phyloP scores from a whole-genome alignment of 1,139 yeast genomes.

The Saccharomyces hybrid region DNA sequence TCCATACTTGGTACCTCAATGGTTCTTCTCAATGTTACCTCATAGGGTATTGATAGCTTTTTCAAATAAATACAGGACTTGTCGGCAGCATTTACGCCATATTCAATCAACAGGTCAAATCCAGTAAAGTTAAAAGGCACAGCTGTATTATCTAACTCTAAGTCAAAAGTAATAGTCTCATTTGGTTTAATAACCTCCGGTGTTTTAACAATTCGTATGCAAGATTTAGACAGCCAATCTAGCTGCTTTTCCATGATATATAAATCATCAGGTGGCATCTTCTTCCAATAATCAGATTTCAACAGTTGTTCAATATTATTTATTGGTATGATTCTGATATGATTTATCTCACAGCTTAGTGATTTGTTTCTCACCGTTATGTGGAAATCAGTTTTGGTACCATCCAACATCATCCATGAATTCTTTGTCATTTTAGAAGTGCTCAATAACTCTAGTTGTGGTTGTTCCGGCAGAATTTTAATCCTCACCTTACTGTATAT shows the following conservation, averaged over 20 bases:
- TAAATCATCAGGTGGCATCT: slow-evolving; percentile 23
- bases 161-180: slow-evolving; percentile 36
- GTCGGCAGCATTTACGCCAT: slow-evolving; percentile 22
- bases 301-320: slow-evolving; percentile 24
- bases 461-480: slow-evolving; percentile 28
- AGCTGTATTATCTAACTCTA: slow-evolving; percentile 37
- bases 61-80: slow-evolving; percentile 21
- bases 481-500: slow-evolving; percentile 8
- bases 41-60: slow-evolving; percentile 25
- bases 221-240: slow-evolving; percentile 17
- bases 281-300: slow-evolving; percentile 28
- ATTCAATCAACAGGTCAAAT: slow-evolving; percentile 24
- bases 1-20: slow-evolving; percentile 29
- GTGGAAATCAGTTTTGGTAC: slow-evolving; percentile 51
- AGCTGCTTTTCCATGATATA: slow-evolving; percentile 24
- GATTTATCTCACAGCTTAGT: slow-evolving; percentile 21
- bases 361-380: slow-evolving; percentile 47
- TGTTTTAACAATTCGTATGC: slow-evolving; percentile 14
- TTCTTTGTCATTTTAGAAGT: slow-evolving; percentile 20
- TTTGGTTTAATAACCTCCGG: slow-evolving; percentile 21
- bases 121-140: slow-evolving; percentile 29
- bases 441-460: slow-evolving; percentile 22
- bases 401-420: slow-evolving; percentile 59
- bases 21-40: slow-evolving; percentile 32
- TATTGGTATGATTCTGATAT: slow-evolving; percentile 16